These are phyloP conservation scores for Emmonsiellopsis sp. DNA, from an alignment of 2,329 filamentous ascomycete genomes.

Conservation along the genomic window DNA sequence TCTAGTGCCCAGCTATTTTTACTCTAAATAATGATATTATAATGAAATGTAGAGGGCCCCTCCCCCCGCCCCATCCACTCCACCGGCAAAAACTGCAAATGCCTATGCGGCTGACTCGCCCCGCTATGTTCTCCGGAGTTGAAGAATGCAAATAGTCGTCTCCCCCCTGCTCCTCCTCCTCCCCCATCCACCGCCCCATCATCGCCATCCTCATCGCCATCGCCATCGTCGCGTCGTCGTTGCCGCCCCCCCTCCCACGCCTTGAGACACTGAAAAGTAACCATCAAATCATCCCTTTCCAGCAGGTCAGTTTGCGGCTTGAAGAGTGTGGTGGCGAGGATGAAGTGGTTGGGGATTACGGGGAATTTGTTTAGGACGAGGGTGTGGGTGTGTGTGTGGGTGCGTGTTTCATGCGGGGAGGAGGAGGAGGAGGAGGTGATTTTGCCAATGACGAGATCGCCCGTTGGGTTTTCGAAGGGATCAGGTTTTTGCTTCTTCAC, in stretches of 20 bases:
- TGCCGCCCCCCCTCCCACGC: constrained; percentile 23
- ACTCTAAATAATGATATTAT: too few relatives aligned
- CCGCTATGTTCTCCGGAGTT: constrained; percentile 41
- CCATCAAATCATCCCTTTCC: constrained; percentile 32
- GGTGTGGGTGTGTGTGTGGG: constrained; percentile 27
- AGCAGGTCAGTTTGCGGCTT: constrained; percentile 35
- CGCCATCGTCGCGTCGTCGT: too few relatives aligned
- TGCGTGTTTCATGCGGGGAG: constrained; percentile 15
- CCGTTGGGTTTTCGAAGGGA: constrained; percentile 35
- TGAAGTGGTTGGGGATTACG: constrained; percentile 40
- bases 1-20: too few relatives aligned
- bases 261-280: constrained; percentile 32
- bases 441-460: constrained; percentile 32
- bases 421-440: constrained; percentile 15
- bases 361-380: constrained; percentile 41
- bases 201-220: too few relatives aligned
- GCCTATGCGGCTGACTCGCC: constrained; percentile 39
- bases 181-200: constrained; percentile 24
- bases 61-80: constrained; percentile 28
- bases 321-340: constrained; percentile 37
- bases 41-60: too few relatives aligned
- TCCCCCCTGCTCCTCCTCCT: neutral
- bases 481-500: constrained; percentile 18
- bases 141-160: constrained; percentile 39
- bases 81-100: constrained; percentile 39